Base-by-base conservation (phyloP, 306 rosid species). In the Erythrophleum fordii region DNA sequence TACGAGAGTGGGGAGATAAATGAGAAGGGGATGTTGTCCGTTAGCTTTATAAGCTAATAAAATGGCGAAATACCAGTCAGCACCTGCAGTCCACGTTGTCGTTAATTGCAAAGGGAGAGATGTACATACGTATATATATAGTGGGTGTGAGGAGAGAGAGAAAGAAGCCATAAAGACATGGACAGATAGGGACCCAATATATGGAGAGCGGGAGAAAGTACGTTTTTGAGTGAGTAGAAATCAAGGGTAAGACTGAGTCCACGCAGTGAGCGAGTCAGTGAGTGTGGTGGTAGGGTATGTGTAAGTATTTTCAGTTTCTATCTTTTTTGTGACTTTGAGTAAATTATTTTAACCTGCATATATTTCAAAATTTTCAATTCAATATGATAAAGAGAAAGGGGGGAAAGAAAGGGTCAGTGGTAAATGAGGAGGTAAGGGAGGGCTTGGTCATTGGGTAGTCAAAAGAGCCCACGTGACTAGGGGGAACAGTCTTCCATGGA, bases 401-500 rank as follows among this genome's bases (percentile, higher is more conserved):
- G 45, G 22, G 37, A 10, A 8, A 11, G 2, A 16, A 20, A 52
- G 59, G 6, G 25, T 4, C 11, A 39, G 78, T 39, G n/a, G 75
- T n/a, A 52, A 26, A 2, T 51, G 23, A 4, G 76, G 25, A 60
- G 41, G 83, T 9, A 74, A 67, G 58, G 60, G 61, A 37, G 56
- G 79, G 37, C 75, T 58, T 84, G 87, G 97, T 89, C 82, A 79
- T 86, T 49, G 86, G 92, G 86, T 84, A 72, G 97, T 93, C 98
- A 94, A 94, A 90, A 91, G 94, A 83, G 76, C 74, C 88, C 97
- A 94, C 98, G 98, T 92, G 98, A 94, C 91, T 70, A 81, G 83
- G 56, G 92, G 97, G 94, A 92, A 92, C 98, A 92, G 98, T 94
- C 92, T 94, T 89, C 94, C 86, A 92, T 83, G 92, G 97, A 92